Percentiles rank a stretch among this genome's conserved stretches.
Conservation (phyloP, 2,329 filamentous ascomycete species). For the Ophiostoma sp. region DNA sequence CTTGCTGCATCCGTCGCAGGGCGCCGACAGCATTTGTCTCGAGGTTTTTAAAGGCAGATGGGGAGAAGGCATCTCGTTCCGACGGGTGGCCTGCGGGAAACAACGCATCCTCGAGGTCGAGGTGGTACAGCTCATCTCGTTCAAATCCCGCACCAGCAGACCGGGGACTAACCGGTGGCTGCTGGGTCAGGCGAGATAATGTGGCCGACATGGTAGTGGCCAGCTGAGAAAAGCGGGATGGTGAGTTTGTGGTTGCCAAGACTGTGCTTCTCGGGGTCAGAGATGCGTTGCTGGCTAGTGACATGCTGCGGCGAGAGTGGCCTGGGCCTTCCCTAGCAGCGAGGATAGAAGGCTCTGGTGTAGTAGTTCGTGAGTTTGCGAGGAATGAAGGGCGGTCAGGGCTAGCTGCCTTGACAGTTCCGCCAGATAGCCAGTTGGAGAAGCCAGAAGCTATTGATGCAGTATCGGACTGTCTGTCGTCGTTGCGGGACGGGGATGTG, state of each 20-base stretch:
- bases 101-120: conserved; percentile 52
- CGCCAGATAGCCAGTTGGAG: conserved; percentile 23
- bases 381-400: conserved; percentile 16
- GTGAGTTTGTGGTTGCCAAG: conserved; percentile 26
- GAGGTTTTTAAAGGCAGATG: conserved; percentile 57
- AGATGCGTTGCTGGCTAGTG: conserved; percentile 26
- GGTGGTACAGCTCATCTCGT: conserved; percentile 50
- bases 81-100: conserved; percentile 43
- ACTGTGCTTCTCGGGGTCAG: conserved; percentile 18
- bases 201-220: conserved; percentile 44
- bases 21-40: conserved; percentile 53
- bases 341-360: conserved; percentile 20
- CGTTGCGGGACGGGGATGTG: conserved; percentile 19
- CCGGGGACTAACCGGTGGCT: conserved; percentile 26
- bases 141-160: conserved; percentile 24
- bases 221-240: conserved; percentile 45
- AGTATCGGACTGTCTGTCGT: not conserved
- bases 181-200: conserved; percentile 37
- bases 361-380: conserved; percentile 16
- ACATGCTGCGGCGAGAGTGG: conserved; percentile 28
- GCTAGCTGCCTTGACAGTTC: conserved; percentile 17
- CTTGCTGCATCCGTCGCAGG: conserved; percentile 52
- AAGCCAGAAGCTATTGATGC: conserved; percentile 13
- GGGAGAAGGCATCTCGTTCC: conserved; percentile 50
- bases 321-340: not conserved